A percentile compares a stretch with the other conserved stretches of the same genome.
These are phyloP conservation scores for Ceratocystiopsis sp. DNA, from an alignment of 2,329 filamentous ascomycete genomes.

Conservation along the genomic window DNA sequence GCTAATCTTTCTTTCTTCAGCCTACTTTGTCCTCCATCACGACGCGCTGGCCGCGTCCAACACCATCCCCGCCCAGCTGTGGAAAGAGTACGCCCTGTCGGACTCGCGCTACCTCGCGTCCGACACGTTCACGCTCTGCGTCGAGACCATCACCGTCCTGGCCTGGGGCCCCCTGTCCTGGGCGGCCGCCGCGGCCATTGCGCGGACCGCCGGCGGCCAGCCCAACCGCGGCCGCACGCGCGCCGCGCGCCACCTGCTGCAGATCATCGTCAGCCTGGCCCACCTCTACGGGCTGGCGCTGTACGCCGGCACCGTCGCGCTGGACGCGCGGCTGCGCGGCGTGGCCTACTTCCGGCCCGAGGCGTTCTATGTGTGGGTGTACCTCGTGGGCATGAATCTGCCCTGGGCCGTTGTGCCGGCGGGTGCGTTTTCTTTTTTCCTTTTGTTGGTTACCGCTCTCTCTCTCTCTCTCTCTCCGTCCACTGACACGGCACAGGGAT, in stretches of 20 bases:
- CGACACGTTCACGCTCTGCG: constrained; percentile 71
- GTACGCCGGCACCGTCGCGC: constrained; percentile 42
- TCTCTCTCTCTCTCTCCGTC: not conserved
- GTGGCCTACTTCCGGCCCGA: constrained; percentile 40
- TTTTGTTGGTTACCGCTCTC: not conserved
- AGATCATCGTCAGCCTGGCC: constrained; percentile 32
- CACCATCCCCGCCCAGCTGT: constrained; percentile 65
- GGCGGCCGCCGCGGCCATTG: constrained; percentile 28
- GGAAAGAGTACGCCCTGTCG: constrained; percentile 82
- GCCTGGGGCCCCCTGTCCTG: constrained; percentile 43
- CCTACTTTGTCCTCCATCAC: constrained; percentile 63
- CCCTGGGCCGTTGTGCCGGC: constrained; percentile 42
- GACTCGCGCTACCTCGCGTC: constrained; percentile 76
- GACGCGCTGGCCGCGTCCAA: constrained; percentile 46
- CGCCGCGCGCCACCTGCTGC: constrained; percentile 30
- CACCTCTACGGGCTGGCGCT: constrained; percentile 45
- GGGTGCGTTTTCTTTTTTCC: constrained; percentile 22
- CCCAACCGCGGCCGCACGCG: constrained; percentile 12
- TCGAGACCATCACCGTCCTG: constrained; percentile 64
- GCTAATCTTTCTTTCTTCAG: constrained; percentile 11
- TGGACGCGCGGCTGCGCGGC: constrained; percentile 27
- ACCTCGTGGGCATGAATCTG: constrained; percentile 42
- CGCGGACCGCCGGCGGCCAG: constrained; percentile 8
- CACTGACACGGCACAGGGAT: not conserved
- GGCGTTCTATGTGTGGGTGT: constrained; percentile 44